Conservation (phyloP, 2,329 filamentous ascomycete genomes). For the Emmonsia crescens region DNA sequence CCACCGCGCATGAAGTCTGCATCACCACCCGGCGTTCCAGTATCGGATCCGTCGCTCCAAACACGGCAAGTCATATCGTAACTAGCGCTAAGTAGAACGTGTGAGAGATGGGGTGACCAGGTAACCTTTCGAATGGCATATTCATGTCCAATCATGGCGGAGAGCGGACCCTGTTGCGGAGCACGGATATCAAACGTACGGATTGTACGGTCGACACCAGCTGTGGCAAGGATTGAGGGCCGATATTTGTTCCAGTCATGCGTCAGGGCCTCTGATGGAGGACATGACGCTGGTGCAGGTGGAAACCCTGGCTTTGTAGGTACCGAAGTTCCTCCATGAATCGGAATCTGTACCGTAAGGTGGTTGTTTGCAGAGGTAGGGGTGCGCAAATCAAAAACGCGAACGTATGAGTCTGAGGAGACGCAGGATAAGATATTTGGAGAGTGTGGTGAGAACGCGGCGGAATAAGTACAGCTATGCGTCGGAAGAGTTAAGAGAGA, state of each 20-base stretch:
- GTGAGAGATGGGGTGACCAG: conserved; percentile 89
- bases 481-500: conserved; percentile 80
- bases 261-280: conserved; percentile 76
- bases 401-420: conserved; percentile 76
- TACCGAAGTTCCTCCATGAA: conserved; percentile 54
- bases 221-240: conserved; percentile 71
- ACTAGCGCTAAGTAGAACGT: conserved; percentile 76
- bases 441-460: conserved; percentile 81
- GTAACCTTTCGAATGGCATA: conserved; percentile 78
- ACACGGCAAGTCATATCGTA: conserved; percentile 97
- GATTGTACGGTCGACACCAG: conserved; percentile 76
- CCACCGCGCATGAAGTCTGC: conserved; percentile 30
- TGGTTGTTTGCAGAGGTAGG: conserved; percentile 81
- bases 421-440: conserved; percentile 78
- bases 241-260: conserved; percentile 99
- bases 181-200: conserved; percentile 84
- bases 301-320: conserved; percentile 25
- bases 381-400: conserved; percentile 83
- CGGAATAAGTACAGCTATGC: conserved; percentile 87
- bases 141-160: conserved; percentile 71
- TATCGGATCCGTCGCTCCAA: conserved; percentile 68
- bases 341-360: conserved; percentile 69
- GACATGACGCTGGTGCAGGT: conserved; percentile 28
- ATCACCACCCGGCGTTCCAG: conserved; percentile 25
- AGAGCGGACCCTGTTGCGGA: conserved; percentile 59